These are phyloP conservation scores for Rhizomucor pusillus DNA, from an alignment of 371 early-diverging fungal genomes.

Conservation along the genomic window DNA sequence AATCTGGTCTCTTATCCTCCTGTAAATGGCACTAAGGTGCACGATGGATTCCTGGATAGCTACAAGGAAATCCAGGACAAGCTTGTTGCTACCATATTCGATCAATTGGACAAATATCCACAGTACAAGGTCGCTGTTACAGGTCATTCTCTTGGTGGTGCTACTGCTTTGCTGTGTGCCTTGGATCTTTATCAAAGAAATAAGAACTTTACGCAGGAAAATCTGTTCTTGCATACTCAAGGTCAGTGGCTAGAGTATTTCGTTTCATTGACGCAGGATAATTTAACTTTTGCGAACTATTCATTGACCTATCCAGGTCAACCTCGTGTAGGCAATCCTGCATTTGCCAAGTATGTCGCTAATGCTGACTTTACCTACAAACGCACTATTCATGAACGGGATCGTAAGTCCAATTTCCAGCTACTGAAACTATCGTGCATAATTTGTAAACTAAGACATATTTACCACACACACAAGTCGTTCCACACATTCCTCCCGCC, in stretches of 20 bases:
- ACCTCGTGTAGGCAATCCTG: slow-evolving; percentile 21
- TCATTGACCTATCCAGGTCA: no score
- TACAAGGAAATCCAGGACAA: slow-evolving; percentile 10
- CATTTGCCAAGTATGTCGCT: slow-evolving; percentile 17
- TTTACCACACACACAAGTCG: slow-evolving; percentile 7
- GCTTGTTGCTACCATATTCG: not conserved
- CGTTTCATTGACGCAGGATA: no score
- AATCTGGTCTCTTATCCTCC: slow-evolving; percentile 7
- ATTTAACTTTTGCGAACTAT: no score
- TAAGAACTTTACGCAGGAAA: slow-evolving; percentile 3
- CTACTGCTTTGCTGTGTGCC: slow-evolving; percentile 15
- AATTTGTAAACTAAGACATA: no score
- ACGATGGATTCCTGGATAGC: slow-evolving; percentile 13
- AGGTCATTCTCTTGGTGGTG: slow-evolving; percentile 25
- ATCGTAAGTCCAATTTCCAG: slow-evolving; percentile 13
- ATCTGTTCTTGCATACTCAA: slow-evolving; percentile 10
- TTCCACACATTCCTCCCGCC: slow-evolving; percentile 16
- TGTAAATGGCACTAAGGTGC: slow-evolving; percentile 12
- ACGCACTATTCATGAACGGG: slow-evolving; percentile 12
- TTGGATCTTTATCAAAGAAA: slow-evolving; percentile 17
- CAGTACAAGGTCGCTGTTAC: slow-evolving; percentile 18
- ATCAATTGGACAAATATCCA: slow-evolving; percentile 12
- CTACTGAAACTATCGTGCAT: no score
- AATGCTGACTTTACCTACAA: slow-evolving; percentile 3
- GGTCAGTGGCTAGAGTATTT: no score